Conservation (phyloP, 225 moss, liverwort and hornwort genomes). For the Neckera pumila region DNA sequence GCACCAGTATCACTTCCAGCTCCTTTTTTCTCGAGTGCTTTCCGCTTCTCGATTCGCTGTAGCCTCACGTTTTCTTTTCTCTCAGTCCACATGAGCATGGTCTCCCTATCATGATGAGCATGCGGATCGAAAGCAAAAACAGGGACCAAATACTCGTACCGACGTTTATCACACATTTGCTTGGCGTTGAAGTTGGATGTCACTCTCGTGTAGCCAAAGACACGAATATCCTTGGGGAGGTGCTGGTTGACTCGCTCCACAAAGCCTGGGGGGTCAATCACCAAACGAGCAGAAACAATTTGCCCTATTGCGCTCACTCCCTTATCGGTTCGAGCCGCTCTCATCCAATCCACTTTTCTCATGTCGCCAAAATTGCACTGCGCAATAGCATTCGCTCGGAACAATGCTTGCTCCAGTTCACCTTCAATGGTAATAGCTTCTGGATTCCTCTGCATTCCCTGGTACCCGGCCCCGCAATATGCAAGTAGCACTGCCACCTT, state of each 20-base stretch:
- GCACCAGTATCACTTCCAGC: conserved; percentile 2
- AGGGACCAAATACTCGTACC: conserved; percentile 86
- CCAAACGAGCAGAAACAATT: conserved; percentile 74
- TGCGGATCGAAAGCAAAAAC: conserved; percentile 77
- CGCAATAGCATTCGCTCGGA: conserved; percentile 72
- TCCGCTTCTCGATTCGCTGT: conserved; percentile 34
- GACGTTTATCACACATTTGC: conserved; percentile 78
- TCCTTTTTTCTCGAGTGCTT: conserved; percentile 27
- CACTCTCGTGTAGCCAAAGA: conserved; percentile 76
- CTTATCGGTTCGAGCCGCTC: conserved; percentile 94
- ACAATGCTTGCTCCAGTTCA: conserved; percentile 88
- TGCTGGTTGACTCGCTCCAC: conserved; percentile 81
- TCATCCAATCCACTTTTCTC: conserved; percentile 87
- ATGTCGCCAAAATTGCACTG: conserved; percentile 82
- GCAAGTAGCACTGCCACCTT: conserved; percentile 85
- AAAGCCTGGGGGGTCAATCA: conserved; percentile 82
- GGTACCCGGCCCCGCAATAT: conserved; percentile 81
- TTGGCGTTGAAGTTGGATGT: conserved; percentile 80
- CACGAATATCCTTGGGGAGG: conserved; percentile 73
- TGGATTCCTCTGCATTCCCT: conserved; percentile 97
- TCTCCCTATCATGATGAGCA: conserved; percentile 42
- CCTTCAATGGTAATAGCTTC: conserved; percentile 95
- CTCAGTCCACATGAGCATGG: conserved; percentile 39
- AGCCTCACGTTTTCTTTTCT: conserved; percentile 27
- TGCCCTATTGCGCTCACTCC: conserved; percentile 96